Percentiles rank a stretch among this genome's conserved stretches.
phyloP scores from a whole-genome alignment of 108 stramenopile genomes.

The Hondaea fermentalgiana region DNA sequence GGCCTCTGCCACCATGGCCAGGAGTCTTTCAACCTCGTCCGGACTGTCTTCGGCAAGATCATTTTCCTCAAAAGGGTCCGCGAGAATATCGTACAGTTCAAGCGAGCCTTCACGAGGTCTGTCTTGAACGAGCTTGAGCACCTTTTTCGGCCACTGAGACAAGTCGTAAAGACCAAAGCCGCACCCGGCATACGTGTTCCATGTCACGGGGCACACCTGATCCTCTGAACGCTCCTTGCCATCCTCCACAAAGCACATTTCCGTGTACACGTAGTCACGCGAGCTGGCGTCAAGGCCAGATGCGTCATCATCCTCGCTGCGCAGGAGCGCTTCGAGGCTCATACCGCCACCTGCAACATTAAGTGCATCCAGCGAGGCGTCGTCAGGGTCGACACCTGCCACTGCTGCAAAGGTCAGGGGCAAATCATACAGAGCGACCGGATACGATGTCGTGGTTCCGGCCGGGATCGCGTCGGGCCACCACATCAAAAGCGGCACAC shows the following conservation, averaged over 20 bases:
- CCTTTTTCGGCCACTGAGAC: background rate
- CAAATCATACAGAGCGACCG: background rate
- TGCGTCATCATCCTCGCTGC: background rate
- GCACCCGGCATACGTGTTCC: background rate
- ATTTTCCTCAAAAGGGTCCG: background rate
- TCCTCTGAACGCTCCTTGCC: background rate
- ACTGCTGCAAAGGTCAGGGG: background rate
- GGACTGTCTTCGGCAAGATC: background rate
- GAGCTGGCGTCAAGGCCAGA: background rate
- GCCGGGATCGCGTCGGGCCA: background rate
- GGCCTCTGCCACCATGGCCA: too few relatives aligned
- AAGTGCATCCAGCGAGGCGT: background rate
- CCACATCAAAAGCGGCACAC: background rate
- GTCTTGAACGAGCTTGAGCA: background rate
- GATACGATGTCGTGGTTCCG: background rate
- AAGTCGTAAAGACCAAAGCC: background rate
- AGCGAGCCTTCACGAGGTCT: background rate
- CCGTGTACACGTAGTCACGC: background rate
- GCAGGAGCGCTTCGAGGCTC: background rate
- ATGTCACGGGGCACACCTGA: background rate
- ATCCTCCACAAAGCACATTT: background rate
- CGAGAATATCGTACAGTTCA: background rate
- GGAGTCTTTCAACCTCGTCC: too few relatives aligned
- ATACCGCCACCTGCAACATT: background rate
- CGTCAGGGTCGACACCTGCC: background rate